Conservation (phyloP, 768 basidiomycete genomes). For the Scleroderma citrinum region DNA sequence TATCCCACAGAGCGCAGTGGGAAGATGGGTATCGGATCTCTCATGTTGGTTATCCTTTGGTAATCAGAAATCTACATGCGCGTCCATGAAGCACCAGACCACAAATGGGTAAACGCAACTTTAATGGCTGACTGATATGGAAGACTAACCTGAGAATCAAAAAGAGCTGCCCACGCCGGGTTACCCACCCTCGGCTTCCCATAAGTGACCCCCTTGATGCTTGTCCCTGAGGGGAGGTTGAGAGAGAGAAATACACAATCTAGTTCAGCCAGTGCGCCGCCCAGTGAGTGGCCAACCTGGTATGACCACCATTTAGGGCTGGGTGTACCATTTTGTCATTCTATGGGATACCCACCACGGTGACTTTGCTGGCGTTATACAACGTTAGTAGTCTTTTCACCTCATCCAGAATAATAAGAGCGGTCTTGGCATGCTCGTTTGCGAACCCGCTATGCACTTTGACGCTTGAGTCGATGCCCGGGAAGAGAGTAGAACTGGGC, state of each 20-base stretch:
- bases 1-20: constrained; percentile 48
- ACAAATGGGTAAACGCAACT: too few relatives aligned
- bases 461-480: constrained; percentile 41
- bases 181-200: constrained; percentile 29
- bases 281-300: constrained; percentile 47
- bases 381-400: constrained; percentile 35
- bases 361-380: constrained; percentile 36
- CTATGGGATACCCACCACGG: constrained; percentile 27
- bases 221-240: constrained; percentile 36
- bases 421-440: constrained; percentile 43
- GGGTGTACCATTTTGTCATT: background rate
- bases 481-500: constrained; percentile 46
- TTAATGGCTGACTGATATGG: background rate
- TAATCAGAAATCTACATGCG: constrained; percentile 17
- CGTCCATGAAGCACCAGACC: background rate
- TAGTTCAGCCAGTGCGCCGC: constrained; percentile 49
- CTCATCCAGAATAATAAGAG: constrained; percentile 37
- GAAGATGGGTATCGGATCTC: constrained; percentile 49
- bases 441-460: constrained; percentile 52
- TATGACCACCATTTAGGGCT: background rate
- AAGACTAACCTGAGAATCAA: constrained; percentile 20
- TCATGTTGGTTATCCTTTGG: constrained; percentile 25
- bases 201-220: constrained; percentile 28
- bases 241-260: constrained; percentile 43
- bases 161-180: constrained; percentile 22